Evolutionary conservation across 1,284 basidiomycete genomes (phyloP), one percentile per base, ranked within the genome.

Genomic region (Polyporus tsugae): DNA sequence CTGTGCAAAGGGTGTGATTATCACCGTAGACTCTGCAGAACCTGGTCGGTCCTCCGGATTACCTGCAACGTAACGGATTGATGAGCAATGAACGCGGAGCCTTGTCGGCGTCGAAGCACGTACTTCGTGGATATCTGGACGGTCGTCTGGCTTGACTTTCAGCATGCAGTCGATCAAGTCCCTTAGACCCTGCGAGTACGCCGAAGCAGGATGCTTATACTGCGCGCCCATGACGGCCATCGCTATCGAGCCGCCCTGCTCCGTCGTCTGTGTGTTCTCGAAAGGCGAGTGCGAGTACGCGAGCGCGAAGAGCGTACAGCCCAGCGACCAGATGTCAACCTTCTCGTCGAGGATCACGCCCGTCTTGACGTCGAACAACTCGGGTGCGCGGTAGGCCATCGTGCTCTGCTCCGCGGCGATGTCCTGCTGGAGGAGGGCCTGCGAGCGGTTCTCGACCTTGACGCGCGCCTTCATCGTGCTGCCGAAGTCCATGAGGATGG

Each of bases 401-500:
- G 95, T 96, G 72, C 94, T 95, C 80, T 97, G 96, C 79, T 98
- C 96, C 25, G 94, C 95, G 1, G 96, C 96, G 73, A 97, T 90
- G 78, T 98, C 96, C 89, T 96, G 95, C 76, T 97, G 95, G 25
- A 93, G 77, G 44, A 98, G 80, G 0, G 97, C 97, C 77, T 96
- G 93, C 22, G 91, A 91, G 57, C 97, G 89, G 65, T 88, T 95
- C 70, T 92, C 87, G 69, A 97, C 88, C 59, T 83, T 84, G 66
- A 97, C 87, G 46, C 95, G 86, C 9, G 96, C 96, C 75, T 91
- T 92, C 76, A 91, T 84, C 6, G 91, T 89, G 71, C 95, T 97
- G 17, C 97, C 97, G 81, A 99, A 97, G 82, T 99, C 97, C 97
- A 99, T 99, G 19, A 99, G 87, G 72, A 99, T 94, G 0, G 96